Percentiles rank a stretch among this genome's conserved stretches.
phyloP scores from a whole-genome alignment of 768 basidiomycete species.

The Lyophyllum decastes region DNA sequence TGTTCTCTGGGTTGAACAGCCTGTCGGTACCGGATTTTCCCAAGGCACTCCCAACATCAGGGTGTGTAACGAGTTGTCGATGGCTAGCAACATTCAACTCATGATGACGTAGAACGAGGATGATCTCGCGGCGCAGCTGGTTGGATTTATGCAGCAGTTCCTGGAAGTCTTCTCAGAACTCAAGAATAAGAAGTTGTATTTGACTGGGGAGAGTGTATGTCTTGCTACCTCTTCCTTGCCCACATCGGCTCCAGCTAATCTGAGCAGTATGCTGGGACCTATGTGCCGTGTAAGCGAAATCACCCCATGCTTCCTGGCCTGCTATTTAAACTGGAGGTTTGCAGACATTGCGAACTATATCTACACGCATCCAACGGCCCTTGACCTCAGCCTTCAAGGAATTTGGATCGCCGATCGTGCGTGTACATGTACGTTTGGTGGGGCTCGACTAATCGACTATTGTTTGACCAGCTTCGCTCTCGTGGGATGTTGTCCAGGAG shows the following conservation, averaged over 20 bases:
- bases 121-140: constrained; percentile 47
- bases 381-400: constrained; percentile 65
- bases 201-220: constrained; percentile 76
- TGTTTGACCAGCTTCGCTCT: constrained; percentile 46
- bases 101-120: constrained; percentile 41
- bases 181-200: constrained; percentile 69
- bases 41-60: constrained; percentile 66
- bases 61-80: constrained; percentile 32
- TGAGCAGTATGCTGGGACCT: constrained; percentile 65
- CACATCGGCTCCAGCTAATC: not conserved
- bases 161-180: constrained; percentile 73
- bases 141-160: constrained; percentile 75
- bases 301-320: not conserved
- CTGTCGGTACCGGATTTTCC: constrained; percentile 78
- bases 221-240: not conserved
- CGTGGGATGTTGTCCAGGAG: constrained; percentile 64
- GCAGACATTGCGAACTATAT: constrained; percentile 78
- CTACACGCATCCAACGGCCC: constrained; percentile 50
- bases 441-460: not conserved
- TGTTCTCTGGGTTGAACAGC: constrained; percentile 76
- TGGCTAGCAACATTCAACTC: not conserved
- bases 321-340: constrained; percentile 2
- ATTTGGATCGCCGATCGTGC: constrained; percentile 75
- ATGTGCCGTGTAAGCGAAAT: constrained; percentile 51
- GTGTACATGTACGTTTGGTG: constrained; percentile 18